Base-by-base conservation (phyloP, 768 basidiomycete species). In the Neoboletus magnificus region DNA sequence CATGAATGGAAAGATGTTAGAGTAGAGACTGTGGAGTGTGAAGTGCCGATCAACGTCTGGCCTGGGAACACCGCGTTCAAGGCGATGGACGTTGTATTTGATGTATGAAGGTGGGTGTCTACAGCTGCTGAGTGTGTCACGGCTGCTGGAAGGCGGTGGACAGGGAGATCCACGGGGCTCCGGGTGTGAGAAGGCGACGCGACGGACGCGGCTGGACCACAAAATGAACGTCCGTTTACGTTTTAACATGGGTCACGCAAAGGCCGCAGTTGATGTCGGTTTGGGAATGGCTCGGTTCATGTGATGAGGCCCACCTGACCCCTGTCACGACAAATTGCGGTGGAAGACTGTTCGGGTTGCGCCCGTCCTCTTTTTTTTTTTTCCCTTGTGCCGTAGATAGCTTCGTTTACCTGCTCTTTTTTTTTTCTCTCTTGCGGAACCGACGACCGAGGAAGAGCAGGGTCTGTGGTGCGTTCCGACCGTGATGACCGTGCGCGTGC, bases 21-120 rank as follows among this genome's bases (percentile, higher is more conserved):
- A 65, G 79, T 87, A 25, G 94, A 98, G 79, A 90, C 86, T 56
- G 93, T 98, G 18, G 96, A 97, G 70, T 97, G 94, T 64, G 91
- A 94, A 69, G 89, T 98, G 41, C 91, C 92, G 20, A 82, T 98
- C 54, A 83, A 72, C 61, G 88, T 97, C 1, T 94, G 88, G 81
- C 86, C 93, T 12, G 91, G 91, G 42, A 93, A 92, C 72, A 95
- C 91, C 5, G 88, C 86, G 42, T 93, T 91, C 73, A 86, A 83
- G 70, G 83, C 91, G 4, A 76, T 81, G 66, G 86, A 90, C 58
- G 85, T 91, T 9, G 83, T 89, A 29, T 91, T 91, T 67, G 85
- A 87, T 66, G 84, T 91, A 4, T 89, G 66, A 70, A 27, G 47
- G 40, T 52, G 27, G 37, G 43, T 25, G 13, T 41, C 25, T 10